Evolutionary conservation across 345 rosid species (phyloP).

Genomic region (Eucalyptus coolabah): DNA sequence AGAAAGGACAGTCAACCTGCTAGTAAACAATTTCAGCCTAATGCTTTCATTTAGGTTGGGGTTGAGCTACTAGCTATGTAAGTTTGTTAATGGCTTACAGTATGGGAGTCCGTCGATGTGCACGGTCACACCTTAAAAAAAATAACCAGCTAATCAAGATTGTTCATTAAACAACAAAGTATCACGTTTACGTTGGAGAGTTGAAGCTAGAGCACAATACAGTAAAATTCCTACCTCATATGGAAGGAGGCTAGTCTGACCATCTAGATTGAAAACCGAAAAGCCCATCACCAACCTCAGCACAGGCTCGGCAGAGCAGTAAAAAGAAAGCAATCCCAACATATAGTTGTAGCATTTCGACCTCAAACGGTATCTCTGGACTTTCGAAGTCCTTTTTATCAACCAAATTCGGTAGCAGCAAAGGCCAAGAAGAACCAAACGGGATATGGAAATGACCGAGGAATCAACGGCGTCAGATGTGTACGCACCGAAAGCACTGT

Average conservation of each 20-base stretch:
- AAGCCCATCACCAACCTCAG: conserved; percentile 55
- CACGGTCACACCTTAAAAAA: not conserved
- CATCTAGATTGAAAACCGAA: conserved; percentile 51
- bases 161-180: not conserved
- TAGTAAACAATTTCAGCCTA: not conserved
- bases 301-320: conserved; percentile 62
- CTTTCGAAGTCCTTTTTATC: conserved; percentile 35
- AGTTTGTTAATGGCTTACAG: not conserved
- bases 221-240: conserved; percentile 47
- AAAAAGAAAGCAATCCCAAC: conserved; percentile 52
- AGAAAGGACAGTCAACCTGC: not conserved
- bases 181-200: not conserved
- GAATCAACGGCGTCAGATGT: conserved; percentile 69
- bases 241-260: conserved; percentile 49
- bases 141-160: not conserved
- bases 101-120: not conserved
- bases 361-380: conserved; percentile 49
- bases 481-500: conserved; percentile 62
- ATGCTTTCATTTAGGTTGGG: not conserved
- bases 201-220: not conserved
- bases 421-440: conserved; percentile 55
- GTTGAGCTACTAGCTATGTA: not conserved
- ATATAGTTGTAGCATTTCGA: conserved; percentile 45
- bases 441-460: conserved; percentile 49
- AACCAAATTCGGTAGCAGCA: conserved; percentile 68